Evolutionary conservation across 768 basidiomycete species (phyloP).

Genomic region (Porphyrellus cyaneotinctus): DNA sequence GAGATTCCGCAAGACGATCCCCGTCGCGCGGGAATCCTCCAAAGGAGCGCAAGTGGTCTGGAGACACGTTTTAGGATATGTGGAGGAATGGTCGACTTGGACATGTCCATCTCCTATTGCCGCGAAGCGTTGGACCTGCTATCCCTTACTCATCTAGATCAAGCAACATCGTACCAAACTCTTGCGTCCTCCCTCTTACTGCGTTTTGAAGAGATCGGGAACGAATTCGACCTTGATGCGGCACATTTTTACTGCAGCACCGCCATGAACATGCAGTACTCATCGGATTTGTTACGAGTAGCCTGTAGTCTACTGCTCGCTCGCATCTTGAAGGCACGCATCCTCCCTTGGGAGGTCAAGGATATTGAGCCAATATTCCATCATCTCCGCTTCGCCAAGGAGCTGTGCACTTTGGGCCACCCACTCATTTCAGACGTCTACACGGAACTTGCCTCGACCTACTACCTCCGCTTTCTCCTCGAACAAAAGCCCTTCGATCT

Average conservation of each 20-base stretch:
- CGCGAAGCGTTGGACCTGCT: conserved; percentile 24
- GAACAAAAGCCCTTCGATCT: conserved; percentile 18
- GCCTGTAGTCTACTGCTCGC: conserved; percentile 19
- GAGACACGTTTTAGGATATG: conserved; percentile 14
- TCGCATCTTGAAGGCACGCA: conserved; percentile 21
- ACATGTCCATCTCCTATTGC: conserved; percentile 25
- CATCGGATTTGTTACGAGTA: conserved; percentile 12
- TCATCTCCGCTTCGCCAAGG: conserved; percentile 24
- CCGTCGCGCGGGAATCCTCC: conserved; percentile 13
- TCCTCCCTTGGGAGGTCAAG: conserved; percentile 20
- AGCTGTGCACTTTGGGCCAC: conserved; percentile 18
- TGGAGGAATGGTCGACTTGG: conserved; percentile 20
- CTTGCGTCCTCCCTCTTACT: conserved; percentile 23
- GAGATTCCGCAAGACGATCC: conserved; percentile 16
- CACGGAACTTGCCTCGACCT: conserved; percentile 20
- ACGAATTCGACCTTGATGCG: conserved; percentile 28
- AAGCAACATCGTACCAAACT: conserved; percentile 6
- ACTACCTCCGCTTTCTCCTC: conserved; percentile 26
- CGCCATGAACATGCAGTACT: neutral
- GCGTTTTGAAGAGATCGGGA: conserved; percentile 21
- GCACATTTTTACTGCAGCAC: conserved; percentile 19
- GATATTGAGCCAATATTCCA: conserved; percentile 27
- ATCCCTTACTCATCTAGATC: conserved; percentile 12
- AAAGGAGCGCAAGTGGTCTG: conserved; percentile 14
- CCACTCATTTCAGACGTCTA: conserved; percentile 21